Base-by-base conservation (phyloP, 768 basidiomycete species). In the Pluteus cervinus region DNA sequence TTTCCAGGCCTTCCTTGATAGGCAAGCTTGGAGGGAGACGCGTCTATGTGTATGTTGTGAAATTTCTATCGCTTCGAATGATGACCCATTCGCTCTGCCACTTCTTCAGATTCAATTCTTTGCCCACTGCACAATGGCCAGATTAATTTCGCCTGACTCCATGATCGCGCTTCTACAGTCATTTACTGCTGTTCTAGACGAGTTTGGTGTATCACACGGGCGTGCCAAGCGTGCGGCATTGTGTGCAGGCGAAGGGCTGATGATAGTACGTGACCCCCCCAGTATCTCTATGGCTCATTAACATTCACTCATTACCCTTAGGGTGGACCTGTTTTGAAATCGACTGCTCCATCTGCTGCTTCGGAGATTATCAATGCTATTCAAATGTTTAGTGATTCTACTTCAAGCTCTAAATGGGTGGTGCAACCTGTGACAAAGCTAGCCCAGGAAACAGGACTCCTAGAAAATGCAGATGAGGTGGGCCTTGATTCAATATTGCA, bases 21-120 rank as follows among this genome's bases (percentile, higher is more conserved):
- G 86, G 45, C 64, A 91, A 18, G 79, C 86, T 37, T 97, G 93
- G 94, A 73, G 89, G 50, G 87, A 93, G 48, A 81, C 86, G 29
- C 76, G 93, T 43, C 69, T 92, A 53, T 85, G 84, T 47, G 92
- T 94, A 53, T 61, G 89, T 66, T 36, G 39, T 31, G 10, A 17
- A 15, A 33, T 24, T n/a, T 23, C 36, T n/a, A n/a, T n/a, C n/a
- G n/a, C 12, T 20, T 42, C 9, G 35, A 23, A 12, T 9, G 33
- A 7, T 30, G 11, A 21, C 24, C 8, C 24, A 9, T 33, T 40
- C 25, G 25, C 30, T 16, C 38, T 44, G 16, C 39, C 43, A 44
- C 52, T 25, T 33, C 17, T 8, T 33, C 24, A 98, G 93, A 82
- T 97, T 10, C 88, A 91, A 44, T 87, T 98, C 57, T 96, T 98